Evolutionary conservation across 1,284 basidiomycete species (phyloP).

Genomic region (Puccinia hordei): DNA sequence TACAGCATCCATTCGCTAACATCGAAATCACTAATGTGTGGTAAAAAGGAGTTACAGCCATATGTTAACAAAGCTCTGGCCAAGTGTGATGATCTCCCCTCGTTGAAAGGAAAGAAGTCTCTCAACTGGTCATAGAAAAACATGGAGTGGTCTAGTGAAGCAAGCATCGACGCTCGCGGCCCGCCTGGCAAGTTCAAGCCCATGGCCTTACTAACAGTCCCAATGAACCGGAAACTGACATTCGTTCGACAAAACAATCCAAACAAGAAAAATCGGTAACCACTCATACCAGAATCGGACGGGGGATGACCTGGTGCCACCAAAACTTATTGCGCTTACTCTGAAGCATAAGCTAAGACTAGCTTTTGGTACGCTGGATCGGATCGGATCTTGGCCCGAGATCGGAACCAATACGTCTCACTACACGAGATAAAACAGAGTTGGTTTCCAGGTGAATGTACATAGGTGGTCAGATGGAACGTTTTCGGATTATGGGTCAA

Average conservation of each 20-base stretch:
- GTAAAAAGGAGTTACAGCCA: background rate
- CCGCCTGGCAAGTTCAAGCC: conserved; percentile 19
- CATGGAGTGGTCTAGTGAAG: conserved; percentile 51
- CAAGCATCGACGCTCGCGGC: conserved; percentile 17
- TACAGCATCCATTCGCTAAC: conserved; percentile 50
- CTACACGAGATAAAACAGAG: background rate
- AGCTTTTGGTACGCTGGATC: conserved; percentile 48
- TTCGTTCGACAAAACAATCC: background rate
- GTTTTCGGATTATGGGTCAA: background rate
- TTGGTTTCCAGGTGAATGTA: background rate
- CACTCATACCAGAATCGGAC: background rate
- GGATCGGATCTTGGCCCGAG: conserved; percentile 33
- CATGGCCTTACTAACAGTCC: conserved; percentile 31
- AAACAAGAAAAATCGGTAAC: background rate
- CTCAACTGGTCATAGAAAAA: conserved; percentile 47
- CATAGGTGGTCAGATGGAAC: conserved; percentile 24
- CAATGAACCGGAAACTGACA: conserved; percentile 45
- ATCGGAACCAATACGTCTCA: conserved; percentile 38
- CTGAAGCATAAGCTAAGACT: conserved; percentile 41
- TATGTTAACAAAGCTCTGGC: background rate
- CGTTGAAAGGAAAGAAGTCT: background rate
- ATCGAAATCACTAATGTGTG: conserved; percentile 33
- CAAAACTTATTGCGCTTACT: conserved; percentile 1
- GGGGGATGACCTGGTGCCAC: background rate
- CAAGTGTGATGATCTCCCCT: background rate